A percentile compares a stretch with the other conserved stretches of the same genome.
phyloP scores from a whole-genome alignment of 2,329 filamentous ascomycete species.

The Aspergillus sp. region DNA sequence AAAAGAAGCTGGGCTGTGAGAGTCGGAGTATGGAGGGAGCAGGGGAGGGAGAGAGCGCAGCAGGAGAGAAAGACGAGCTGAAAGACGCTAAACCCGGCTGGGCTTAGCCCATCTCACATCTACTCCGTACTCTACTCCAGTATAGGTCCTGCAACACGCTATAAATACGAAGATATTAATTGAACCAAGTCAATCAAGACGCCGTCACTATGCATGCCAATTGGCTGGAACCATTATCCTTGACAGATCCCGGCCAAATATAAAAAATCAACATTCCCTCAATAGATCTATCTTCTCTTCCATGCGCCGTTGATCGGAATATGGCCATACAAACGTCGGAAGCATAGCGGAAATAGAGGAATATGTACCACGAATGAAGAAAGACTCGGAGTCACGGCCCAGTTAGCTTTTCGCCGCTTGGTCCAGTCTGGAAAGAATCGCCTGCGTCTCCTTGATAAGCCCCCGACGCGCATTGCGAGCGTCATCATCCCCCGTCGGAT shows the following conservation, averaged over 20 bases:
- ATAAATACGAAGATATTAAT: too few species aligned
- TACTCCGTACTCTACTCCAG: too few species aligned
- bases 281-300: too few species aligned
- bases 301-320: too few species aligned
- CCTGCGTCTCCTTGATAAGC: slow-evolving; percentile 35
- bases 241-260: not conserved
- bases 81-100: slow-evolving; percentile 4
- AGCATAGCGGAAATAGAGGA: slow-evolving; percentile 1
- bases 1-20: not conserved
- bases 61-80: slow-evolving; percentile 5
- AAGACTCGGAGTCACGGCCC: not conserved
- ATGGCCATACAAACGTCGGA: too few species aligned
- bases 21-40: not conserved
- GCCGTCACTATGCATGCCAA: not conserved
- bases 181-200: too few species aligned
- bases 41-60: slow-evolving; percentile 3
- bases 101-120: too few species aligned
- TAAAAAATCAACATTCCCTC: not conserved
- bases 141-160: too few species aligned
- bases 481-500: slow-evolving; percentile 58
- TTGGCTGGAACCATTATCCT: not conserved
- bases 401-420: slow-evolving; percentile 13
- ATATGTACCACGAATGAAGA: slow-evolving; percentile 3
- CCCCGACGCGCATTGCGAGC: slow-evolving; percentile 41
- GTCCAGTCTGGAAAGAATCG: slow-evolving; percentile 30